Evolutionary conservation across 192 early-diverging fungal genomes (phyloP), one percentile per base, ranked within the genome.

Genomic region (Coemansia sp.): DNA sequence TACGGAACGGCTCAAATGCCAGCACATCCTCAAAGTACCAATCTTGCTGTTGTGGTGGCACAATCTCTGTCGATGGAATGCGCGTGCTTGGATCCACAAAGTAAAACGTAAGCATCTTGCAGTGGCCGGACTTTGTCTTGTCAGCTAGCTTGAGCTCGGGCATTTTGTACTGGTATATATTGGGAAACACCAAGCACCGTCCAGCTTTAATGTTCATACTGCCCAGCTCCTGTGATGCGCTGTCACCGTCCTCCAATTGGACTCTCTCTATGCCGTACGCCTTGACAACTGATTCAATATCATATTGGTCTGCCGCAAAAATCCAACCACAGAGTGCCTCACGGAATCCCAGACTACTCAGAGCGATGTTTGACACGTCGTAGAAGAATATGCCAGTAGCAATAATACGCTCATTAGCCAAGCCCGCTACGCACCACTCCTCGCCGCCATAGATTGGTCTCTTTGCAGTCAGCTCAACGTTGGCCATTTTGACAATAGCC

Each of bases 21-120:
- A 36, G 6, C 0, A 36, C 6, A 36, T 6, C 34, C 5, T 2
- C 34, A 36, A 36, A 36, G 6, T 7, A 36, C 34, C 34, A 36
- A 36, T 36, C 34, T 36, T 9, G 7, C 59, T 87, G 80, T 65
- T 91, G 88, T 19, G 86, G 85, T 0, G 88, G 85, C 0, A 90
- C 84, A 41, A 79, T 17, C 2, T 57, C 57, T 5, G 87, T 88
- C 27, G 84, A 86, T 5, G 73, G 17, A 34, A 87, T 76, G 7
- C 48, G 63, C 0, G 51, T 48, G 2, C 66, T 48, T 0, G 90
- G 90, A 53, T 92, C 68, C 0, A 92, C 74, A n/a, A 92, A 66
- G 75, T 90, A 89, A 57, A 89, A 89, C 11, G 64, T 68, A 1
- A 92, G 76, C 51, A 90, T 88, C 62, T 86, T 86, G 66, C 86